Evolutionary conservation across 202 grass and related monocot species (phyloP).

Genomic region (Zizania palustris): DNA sequence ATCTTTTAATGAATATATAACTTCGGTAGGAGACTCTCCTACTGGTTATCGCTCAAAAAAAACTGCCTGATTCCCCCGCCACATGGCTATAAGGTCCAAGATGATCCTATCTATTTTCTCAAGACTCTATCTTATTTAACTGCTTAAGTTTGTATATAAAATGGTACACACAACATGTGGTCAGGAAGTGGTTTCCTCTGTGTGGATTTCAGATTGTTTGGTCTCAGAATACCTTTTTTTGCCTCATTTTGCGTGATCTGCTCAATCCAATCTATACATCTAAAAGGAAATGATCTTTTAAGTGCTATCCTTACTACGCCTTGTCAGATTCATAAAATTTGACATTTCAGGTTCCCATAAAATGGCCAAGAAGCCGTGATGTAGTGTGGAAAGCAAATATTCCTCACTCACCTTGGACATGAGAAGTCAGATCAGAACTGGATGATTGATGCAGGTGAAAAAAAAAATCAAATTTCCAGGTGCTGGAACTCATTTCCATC

Average conservation of each 20-base stretch:
- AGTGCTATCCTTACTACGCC: slow-evolving; percentile 4
- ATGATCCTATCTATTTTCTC: slow-evolving; percentile 7
- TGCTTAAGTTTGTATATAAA: not conserved
- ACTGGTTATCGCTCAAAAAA: no score
- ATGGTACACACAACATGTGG: slow-evolving; percentile 3
- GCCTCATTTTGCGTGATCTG: slow-evolving; percentile 18
- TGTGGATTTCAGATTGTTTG: slow-evolving; percentile 23
- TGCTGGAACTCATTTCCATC: slow-evolving; percentile 95
- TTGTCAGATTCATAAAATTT: slow-evolving; percentile 16
- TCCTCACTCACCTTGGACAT: slow-evolving; percentile 93
- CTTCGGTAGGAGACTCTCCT: no score
- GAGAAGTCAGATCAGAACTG: slow-evolving; percentile 99
- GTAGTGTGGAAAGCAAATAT: slow-evolving; percentile 98
- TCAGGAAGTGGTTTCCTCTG: slow-evolving; percentile 12
- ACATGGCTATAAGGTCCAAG: slow-evolving; percentile 78
- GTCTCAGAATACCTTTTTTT: not conserved
- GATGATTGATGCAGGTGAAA: slow-evolving; percentile 95
- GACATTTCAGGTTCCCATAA: slow-evolving; percentile 72
- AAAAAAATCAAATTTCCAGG: slow-evolving; percentile 96
- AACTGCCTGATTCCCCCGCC: slow-evolving; percentile 92
- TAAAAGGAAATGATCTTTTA: slow-evolving; percentile 18
- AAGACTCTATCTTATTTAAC: not conserved
- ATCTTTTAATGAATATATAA: no score
- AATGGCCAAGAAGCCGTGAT: slow-evolving; percentile 97
- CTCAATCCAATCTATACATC: not conserved